Base-by-base conservation (phyloP, 352 stramenopile genomes). In the Phytophthora cactorum region DNA sequence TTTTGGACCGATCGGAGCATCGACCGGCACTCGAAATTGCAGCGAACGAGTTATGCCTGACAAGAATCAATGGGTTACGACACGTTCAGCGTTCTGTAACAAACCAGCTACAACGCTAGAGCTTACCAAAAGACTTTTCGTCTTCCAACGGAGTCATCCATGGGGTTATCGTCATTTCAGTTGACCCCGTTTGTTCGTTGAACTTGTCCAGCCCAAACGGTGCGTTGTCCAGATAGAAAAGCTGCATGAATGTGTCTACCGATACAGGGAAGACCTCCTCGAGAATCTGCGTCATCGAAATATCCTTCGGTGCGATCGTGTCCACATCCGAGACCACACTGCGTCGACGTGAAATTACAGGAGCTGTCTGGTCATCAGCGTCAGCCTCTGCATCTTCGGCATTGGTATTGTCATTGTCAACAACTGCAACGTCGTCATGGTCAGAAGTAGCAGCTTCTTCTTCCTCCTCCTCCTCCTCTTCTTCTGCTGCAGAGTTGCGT, bases 1-100 rank as follows among this genome's bases (percentile, higher is more conserved):
- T 38, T 92, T 93, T 5, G 88, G 88, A 2, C 88, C 88, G 28
- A 96, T 92, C 3, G 88, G 86, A 29, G 88, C 84, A 34, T 93
- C 86, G 4, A 96, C 78, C 6, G 88, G 88, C 8, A 91, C 74
- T 22, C 84, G 82, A 29, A 95, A 95, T 62, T 86, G 83, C n/a
- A 91, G 52, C 22, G 83, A 86, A 4, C 88, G 81, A 15, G 81
- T 92, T 63, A 77, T 78, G 0, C 81, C 85, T 79, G 67, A 51
- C n/a, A 27, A 15, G 17, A 49, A 44, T 25, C n/a, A 45, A 28
- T 50, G 14, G 10, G 27, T 64, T 46, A 58, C 3, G 25, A 52
- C 44, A 45, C 4, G 1, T 46, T 32, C n/a, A 38, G 11, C 38
- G 32, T 34, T 51, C 3, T 44, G 14, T 5, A 43, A 4, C 8